Base-by-base conservation (phyloP, 371 early-diverging fungal genomes). In the Mortierella sp. region DNA sequence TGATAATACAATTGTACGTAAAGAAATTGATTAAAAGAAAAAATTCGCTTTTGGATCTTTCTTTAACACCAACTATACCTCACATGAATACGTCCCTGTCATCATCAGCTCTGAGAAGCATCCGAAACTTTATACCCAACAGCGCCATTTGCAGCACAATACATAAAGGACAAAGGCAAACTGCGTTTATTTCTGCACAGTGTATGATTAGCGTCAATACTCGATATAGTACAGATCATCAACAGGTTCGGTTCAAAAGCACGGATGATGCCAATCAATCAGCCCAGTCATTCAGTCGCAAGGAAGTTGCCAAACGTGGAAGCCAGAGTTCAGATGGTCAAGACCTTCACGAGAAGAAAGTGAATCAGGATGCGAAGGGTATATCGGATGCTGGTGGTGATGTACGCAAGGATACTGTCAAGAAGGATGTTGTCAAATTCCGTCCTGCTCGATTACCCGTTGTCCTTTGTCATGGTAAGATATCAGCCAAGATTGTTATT, bases 391-490 rank as follows among this genome's bases (percentile, higher is more conserved):
- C 22, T 31, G 40, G 19, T 15, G 70, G 19, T n/a, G 70, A 73
- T 55, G 59, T 61, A 9, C 70, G 75, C 23, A 64, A 64, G 58
- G 54, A 75, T 17, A 66, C 90, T 15, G 78, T 93, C 3, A 84
- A 87, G 61, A 49, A 67, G 28, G 55, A 43, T 0, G 17, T 42
- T 29, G 58, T 65, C 54, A 43, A 47, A n/a, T 94, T 93, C 83
- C 78, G 84, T 55, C 88, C 95, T 8, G 94, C 95, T 19, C 86
- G 93, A 40, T 87, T 93, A 45, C 96, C 95, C 19, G 86, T 97
- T 68, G 93, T 96, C 8, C 88, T 97, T 31, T 96, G 96, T 83
- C 97, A 96, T 84, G 97, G 95, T 80, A 78, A 62, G 40, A 22
- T 17, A 10, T 3, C 54, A 47, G 1, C 37, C 23, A 43, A 31